Conservation (phyloP, 805 yeast genomes). For the Nadsonia fulvescens region DNA sequence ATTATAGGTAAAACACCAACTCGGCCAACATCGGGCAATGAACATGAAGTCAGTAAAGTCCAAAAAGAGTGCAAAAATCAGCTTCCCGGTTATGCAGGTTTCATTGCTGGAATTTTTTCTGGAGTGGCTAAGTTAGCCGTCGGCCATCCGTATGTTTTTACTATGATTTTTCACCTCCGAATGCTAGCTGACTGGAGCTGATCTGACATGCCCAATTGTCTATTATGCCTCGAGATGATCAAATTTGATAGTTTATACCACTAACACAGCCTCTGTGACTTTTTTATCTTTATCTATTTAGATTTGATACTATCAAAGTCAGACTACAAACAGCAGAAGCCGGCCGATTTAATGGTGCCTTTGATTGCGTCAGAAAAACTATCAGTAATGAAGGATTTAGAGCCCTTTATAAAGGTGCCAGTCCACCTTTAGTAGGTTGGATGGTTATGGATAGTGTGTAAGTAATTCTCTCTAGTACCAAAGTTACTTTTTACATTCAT, state of each 20-base stretch:
- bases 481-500: neutral
- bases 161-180: no score
- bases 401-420: slow-evolving; percentile 79
- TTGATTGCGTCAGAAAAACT: slow-evolving; percentile 65
- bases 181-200: no score
- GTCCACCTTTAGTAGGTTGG: slow-evolving; percentile 91
- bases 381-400: slow-evolving; percentile 52
- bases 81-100: slow-evolving; percentile 30
- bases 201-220: no score
- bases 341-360: slow-evolving; percentile 57
- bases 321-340: slow-evolving; percentile 61
- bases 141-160: slow-evolving; percentile 68
- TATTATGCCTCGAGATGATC: no score
- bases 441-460: slow-evolving; percentile 73
- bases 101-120: slow-evolving; percentile 74
- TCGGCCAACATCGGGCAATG: no score
- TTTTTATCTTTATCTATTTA: slow-evolving; percentile 3
- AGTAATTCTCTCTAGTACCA: no score
- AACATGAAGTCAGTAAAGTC: no score
- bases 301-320: slow-evolving; percentile 74
- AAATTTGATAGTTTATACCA: no score
- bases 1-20: no score
- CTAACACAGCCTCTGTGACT: no score
- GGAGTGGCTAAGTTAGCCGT: slow-evolving; percentile 79
- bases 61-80: no score